Percentiles rank a stretch among this genome's conserved stretches.
Evolutionary conservation across 2,329 filamentous ascomycete genomes (phyloP).

Genomic region (Scedosporium minutisporum): DNA sequence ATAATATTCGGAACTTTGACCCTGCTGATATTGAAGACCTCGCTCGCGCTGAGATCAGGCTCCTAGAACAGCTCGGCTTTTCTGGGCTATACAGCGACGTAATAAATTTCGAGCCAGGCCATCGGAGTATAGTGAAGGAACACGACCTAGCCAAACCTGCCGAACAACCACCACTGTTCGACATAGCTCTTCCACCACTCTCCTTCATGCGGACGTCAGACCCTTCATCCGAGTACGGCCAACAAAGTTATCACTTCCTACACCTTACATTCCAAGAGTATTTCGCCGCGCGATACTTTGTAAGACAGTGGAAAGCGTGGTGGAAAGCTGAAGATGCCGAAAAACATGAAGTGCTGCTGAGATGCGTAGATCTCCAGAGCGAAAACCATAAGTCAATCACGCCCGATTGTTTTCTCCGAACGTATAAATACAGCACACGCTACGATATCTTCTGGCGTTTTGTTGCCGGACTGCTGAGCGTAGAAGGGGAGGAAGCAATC

Average conservation of each 20-base stretch:
- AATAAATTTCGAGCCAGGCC: background rate
- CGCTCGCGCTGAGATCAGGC: background rate
- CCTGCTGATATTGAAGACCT: background rate
- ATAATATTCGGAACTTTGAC: background rate
- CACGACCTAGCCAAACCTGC: background rate
- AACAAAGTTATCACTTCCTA: slow-evolving; percentile 6
- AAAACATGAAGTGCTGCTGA: background rate
- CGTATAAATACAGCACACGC: background rate
- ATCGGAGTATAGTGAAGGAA: no score
- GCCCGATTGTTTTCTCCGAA: background rate
- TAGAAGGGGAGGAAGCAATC: no score
- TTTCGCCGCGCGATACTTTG: slow-evolving; percentile 6
- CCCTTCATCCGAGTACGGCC: background rate
- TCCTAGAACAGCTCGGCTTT: background rate
- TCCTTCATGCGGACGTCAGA: slow-evolving; percentile 6
- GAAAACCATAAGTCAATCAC: background rate
- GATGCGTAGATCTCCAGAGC: background rate
- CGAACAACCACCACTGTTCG: background rate
- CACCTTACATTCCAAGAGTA: slow-evolving; percentile 9
- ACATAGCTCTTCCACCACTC: background rate
- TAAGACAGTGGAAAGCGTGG: background rate
- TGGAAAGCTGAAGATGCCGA: no score
- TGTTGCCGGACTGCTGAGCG: no score
- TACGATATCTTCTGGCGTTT: slow-evolving; percentile 2
- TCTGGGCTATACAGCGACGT: background rate